Evolutionary conservation across 2,329 filamentous ascomycete genomes (phyloP).

Genomic region (Sclerotinia trifoliorum): DNA sequence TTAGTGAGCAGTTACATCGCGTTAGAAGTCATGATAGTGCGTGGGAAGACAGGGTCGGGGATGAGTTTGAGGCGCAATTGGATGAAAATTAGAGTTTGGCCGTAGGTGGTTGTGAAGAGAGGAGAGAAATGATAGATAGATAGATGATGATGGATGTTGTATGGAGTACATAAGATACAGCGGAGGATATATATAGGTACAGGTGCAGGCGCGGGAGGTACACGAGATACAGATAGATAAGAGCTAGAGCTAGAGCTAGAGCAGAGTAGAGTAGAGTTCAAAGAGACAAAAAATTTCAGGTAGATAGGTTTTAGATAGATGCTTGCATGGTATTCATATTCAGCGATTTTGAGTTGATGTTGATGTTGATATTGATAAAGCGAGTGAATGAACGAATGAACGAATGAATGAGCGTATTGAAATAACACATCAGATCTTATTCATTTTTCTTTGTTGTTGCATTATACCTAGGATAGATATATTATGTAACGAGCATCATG

Average conservation of each 20-base stretch:
- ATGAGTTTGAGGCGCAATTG: slow-evolving; percentile 61
- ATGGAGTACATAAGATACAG: neutral
- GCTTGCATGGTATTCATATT: too few species aligned
- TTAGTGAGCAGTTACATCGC: slow-evolving; percentile 74
- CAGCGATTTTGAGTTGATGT: neutral
- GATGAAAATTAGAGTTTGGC: slow-evolving; percentile 41
- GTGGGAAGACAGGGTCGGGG: slow-evolving; percentile 46
- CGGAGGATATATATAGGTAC: neutral
- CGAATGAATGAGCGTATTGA: neutral
- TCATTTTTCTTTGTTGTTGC: neutral
- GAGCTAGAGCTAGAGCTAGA: neutral
- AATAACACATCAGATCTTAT: neutral
- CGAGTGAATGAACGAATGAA: too few species aligned
- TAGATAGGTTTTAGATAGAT: slow-evolving; percentile 1
- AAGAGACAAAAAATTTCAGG: neutral
- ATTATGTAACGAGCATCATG: too few species aligned
- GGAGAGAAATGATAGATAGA: neutral
- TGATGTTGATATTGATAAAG: too few species aligned
- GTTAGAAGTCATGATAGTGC: slow-evolving; percentile 55
- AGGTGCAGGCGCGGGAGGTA: neutral
- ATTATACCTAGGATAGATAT: too few species aligned
- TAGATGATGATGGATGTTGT: neutral
- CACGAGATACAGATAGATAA: neutral
- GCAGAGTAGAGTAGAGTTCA: neutral
- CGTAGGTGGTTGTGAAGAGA: neutral